Evolutionary conservation across 148 eudicot species (phyloP).

Genomic region (Rhododendron henanense): DNA sequence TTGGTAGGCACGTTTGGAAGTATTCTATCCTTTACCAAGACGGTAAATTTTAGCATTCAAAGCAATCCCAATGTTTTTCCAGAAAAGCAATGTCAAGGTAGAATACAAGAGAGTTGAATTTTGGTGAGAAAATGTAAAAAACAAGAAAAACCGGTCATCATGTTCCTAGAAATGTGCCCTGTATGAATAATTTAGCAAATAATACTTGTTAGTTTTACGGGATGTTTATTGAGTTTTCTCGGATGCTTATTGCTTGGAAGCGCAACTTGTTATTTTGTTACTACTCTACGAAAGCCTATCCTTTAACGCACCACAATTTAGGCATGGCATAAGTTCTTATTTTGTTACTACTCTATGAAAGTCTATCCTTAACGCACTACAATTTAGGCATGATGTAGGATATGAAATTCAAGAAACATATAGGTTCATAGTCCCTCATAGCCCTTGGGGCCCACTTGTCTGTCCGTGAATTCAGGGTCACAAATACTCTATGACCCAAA

Average conservation of each 20-base stretch:
- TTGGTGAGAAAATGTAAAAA: background rate
- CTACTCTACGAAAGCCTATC: background rate
- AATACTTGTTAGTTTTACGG: no score
- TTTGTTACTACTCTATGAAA: background rate
- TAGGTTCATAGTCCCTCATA: background rate
- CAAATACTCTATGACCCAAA: background rate
- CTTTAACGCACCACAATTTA: background rate
- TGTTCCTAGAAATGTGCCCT: background rate
- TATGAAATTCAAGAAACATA: background rate
- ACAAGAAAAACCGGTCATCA: background rate
- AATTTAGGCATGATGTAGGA: background rate
- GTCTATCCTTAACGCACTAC: background rate
- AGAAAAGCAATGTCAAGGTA: background rate
- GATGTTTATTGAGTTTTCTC: no score
- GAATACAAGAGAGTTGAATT: background rate
- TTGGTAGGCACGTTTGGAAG: background rate
- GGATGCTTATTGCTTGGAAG: no score
- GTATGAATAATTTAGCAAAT: background rate
- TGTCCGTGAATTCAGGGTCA: background rate
- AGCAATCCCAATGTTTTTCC: background rate
- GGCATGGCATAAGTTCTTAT: background rate
- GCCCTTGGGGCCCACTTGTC: background rate
- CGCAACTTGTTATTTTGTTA: background rate
- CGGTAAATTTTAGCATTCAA: background rate
- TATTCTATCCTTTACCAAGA: background rate